Conservation (phyloP, 1,284 basidiomycete species). For the Tilletia caries region DNA sequence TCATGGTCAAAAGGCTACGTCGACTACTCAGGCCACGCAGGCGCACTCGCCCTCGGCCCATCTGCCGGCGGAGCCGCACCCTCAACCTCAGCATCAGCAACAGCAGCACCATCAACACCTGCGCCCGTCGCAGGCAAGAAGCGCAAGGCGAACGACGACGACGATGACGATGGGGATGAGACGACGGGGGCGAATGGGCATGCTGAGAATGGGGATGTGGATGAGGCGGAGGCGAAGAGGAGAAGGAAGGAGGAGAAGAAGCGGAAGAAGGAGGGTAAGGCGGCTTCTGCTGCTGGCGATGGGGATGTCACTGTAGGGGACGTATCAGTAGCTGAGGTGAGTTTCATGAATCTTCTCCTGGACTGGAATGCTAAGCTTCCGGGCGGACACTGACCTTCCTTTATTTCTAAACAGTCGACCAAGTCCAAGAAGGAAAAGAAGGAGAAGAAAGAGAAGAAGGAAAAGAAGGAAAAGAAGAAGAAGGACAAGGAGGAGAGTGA, state of each 20-base stretch:
- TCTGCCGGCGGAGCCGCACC: constrained; percentile 54
- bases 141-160: constrained; percentile 23
- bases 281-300: constrained; percentile 33
- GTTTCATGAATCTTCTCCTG: not conserved
- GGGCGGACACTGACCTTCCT: constrained; percentile 19
- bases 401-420: constrained; percentile 26
- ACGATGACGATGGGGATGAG: constrained; percentile 11
- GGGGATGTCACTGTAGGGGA: constrained; percentile 29
- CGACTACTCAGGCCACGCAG: constrained; percentile 67
- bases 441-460: constrained; percentile 29
- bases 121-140: constrained; percentile 17
- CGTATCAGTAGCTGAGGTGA: constrained; percentile 19
- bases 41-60: constrained; percentile 59
- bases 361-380: not conserved
- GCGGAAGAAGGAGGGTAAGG: constrained; percentile 56
- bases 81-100: constrained; percentile 18
- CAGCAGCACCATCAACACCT: constrained; percentile 19
- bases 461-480: constrained; percentile 50
- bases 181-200: constrained; percentile 20
- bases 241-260: constrained; percentile 34
- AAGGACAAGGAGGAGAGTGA: constrained; percentile 7
- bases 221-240: constrained; percentile 47
- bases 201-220: constrained; percentile 26
- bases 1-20: constrained; percentile 90
- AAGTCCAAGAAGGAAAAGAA: constrained; percentile 31